These are phyloP conservation scores for Euphrasia confusa DNA, from an alignment of 257 asterid genomes.

Conservation along the genomic window DNA sequence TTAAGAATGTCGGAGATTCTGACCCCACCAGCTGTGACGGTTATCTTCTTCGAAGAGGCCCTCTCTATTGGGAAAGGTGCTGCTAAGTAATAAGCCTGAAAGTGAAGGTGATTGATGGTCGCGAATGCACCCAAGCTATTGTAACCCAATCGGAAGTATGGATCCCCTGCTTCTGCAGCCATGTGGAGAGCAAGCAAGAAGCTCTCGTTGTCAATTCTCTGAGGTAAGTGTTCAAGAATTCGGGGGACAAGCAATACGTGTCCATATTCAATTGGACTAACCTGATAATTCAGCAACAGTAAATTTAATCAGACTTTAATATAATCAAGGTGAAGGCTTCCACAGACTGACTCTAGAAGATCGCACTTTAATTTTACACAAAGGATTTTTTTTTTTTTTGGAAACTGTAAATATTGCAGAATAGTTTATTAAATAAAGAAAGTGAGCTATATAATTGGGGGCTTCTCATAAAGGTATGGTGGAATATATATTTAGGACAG, in stretches of 20 bases:
- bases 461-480: too few species aligned
- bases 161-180: conserved; percentile 84
- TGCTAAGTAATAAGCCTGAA: conserved; percentile 77
- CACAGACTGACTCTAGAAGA: too few species aligned
- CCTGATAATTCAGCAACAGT: conserved; percentile 47
- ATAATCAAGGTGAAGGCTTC: too few species aligned
- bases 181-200: conserved; percentile 77
- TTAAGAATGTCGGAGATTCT: conserved; percentile 57
- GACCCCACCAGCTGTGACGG: conserved; percentile 48
- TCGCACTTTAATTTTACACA: too few species aligned
- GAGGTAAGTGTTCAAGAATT: conserved; percentile 78
- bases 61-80: conserved; percentile 60
- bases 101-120: conserved; percentile 95
- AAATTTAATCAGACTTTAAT: conserved; percentile 13
- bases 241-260: conserved; percentile 89
- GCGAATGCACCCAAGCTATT: conserved; percentile 99
- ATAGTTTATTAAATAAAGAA: background rate
- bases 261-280: conserved; percentile 94
- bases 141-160: conserved; percentile 91
- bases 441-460: too few species aligned
- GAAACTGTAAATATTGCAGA: background rate
- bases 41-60: conserved; percentile 58
- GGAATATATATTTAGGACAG: background rate
- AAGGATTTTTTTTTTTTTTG: background rate
- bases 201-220: conserved; percentile 74